A percentile compares a stretch with the other conserved stretches of the same genome.
Evolutionary conservation across 345 rosid genomes (phyloP).

Genomic region (Aquilaria yunnanensis): DNA sequence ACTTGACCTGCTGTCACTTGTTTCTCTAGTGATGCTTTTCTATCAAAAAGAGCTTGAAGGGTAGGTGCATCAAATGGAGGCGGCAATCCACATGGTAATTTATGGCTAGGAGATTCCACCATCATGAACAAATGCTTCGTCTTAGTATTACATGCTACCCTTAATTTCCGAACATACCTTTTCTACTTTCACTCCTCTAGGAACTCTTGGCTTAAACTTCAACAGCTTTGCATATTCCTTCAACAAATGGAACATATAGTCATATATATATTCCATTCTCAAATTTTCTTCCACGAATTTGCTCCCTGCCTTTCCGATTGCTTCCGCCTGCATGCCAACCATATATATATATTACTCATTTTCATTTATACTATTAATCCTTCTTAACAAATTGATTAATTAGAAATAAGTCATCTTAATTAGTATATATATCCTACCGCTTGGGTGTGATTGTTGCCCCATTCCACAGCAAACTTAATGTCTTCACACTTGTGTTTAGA

Average conservation of each 20-base stretch:
- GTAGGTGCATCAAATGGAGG: slow-evolving; percentile 21
- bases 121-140: not conserved
- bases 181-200: slow-evolving; percentile 17
- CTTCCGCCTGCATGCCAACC: slow-evolving; percentile 30
- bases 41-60: too few species aligned
- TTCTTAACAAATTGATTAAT: not conserved
- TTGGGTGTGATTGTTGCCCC: slow-evolving; percentile 25
- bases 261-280: slow-evolving; percentile 44
- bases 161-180: slow-evolving; percentile 39
- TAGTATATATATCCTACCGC: slow-evolving; percentile 8
- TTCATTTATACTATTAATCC: too few species aligned
- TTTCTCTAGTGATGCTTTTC: too few species aligned
- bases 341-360: too few species aligned
- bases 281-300: slow-evolving; percentile 32
- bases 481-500: slow-evolving; percentile 12
- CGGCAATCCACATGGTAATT: slow-evolving; percentile 18
- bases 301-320: slow-evolving; percentile 44
- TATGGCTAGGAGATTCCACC: too few species aligned
- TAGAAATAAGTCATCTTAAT: not conserved
- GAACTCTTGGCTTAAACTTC: slow-evolving; percentile 40
- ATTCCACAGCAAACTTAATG: slow-evolving; percentile 30
- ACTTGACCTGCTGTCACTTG: too few species aligned
- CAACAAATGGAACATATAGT: slow-evolving; percentile 52
- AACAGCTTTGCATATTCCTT: slow-evolving; percentile 39
- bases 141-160: slow-evolving; percentile 27